Base-by-base conservation (phyloP, 139 green algal genomes). In the Chlamydomonas incerta region DNA sequence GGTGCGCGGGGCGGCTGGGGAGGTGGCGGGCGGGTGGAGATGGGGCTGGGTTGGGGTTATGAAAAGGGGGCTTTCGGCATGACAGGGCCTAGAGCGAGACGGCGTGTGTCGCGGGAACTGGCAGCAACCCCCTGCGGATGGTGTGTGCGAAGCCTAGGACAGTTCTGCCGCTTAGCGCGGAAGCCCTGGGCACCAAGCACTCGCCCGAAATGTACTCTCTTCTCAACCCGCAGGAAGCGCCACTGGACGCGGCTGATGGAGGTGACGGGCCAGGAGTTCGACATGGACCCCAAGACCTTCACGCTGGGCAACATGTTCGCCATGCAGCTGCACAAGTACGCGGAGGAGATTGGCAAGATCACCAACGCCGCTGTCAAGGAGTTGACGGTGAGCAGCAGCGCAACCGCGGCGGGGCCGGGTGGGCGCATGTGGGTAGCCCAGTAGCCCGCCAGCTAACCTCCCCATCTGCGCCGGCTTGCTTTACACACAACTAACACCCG, bases 281-380 rank as follows among this genome's bases (percentile, higher is more conserved):
- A 98, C 80, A 94, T 96, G 90, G 94, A 97, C 80, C 90, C 92
- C 58, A 96, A 95, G 81, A 96, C 90, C 68, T 97, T 98, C 89
- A 97, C 94, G n/a, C 91, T 97, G n/a, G 90, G 80, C 71, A 91
- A 87, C 87, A 94, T 98, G 87, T 96, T 98, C 68, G 63, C 83
- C n/a, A 95, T 97, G 93, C 87, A 96, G 82, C 86, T 90, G 75
- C 88, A 96, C 89, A 92, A 96, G 74, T 95, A 90, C 70, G 91
- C 87, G 17, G 92, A 95, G 31, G 91, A 95, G 35, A 95, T 98
- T 37, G 77, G 87, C 50, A 92, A 94, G 60, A 95, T 98, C 89
- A 95, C 86, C 28, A 92, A 85, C 57, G 88, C 92, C 5, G 95
- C 95, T 2, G 86, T 94, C 50, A 97, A 98, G 90, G 96, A 98